Evolutionary conservation across 2,329 filamentous ascomycete genomes (phyloP).

Genomic region (Tolypocladium guangdongense): DNA sequence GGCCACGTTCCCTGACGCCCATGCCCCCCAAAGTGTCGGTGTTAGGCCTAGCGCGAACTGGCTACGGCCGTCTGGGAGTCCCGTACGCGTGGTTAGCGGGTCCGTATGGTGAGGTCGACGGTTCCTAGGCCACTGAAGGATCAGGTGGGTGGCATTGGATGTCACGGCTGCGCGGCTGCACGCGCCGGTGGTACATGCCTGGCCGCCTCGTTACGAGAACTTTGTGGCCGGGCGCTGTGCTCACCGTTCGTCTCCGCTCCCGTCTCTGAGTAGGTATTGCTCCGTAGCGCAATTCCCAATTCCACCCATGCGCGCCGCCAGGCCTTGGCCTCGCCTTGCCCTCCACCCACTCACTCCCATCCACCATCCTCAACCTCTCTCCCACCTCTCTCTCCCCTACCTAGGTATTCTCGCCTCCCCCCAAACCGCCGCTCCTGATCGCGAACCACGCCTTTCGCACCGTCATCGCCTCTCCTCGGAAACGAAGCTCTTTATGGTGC

Average conservation of each 20-base stretch:
- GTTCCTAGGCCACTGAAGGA: neutral
- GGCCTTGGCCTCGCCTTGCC: neutral
- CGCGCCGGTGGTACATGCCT: neutral
- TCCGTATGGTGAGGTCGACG: neutral
- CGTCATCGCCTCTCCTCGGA: neutral
- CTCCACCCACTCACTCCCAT: neutral
- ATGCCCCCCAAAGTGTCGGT: conserved; percentile 2
- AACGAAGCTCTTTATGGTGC: neutral
- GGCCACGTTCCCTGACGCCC: conserved; percentile 2
- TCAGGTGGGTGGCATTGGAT: neutral
- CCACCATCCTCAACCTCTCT: neutral
- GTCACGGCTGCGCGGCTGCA: neutral
- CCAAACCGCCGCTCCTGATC: neutral
- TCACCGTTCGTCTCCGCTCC: neutral
- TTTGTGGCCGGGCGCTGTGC: neutral
- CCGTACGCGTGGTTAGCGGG: neutral
- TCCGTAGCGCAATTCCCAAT: neutral
- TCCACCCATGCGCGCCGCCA: neutral
- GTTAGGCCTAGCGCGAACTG: conserved; percentile 2
- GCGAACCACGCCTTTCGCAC: neutral
- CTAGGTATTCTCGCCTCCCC: neutral
- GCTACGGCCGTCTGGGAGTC: conserved; percentile 1
- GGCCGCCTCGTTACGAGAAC: too few species aligned
- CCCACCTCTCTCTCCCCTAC: neutral
- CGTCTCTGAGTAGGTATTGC: neutral